Evolutionary conservation across 2,329 filamentous ascomycete species (phyloP).

Genomic region (Dryadomyces quercivorus): DNA sequence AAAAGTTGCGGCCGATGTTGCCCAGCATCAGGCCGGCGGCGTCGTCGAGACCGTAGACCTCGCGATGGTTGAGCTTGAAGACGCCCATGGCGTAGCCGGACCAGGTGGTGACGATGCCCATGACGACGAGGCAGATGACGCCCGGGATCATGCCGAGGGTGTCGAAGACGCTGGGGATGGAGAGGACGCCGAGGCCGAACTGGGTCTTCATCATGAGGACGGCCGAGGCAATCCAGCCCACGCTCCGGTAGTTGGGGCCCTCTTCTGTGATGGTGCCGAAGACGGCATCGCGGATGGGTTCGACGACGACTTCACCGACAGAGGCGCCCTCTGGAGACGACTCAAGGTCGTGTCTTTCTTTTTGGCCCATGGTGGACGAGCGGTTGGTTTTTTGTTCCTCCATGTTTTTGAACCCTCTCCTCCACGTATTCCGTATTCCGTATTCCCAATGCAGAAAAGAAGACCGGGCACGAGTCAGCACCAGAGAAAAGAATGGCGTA

Average conservation of each 20-base stretch:
- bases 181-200: conserved; percentile 49
- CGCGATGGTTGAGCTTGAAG: conserved; percentile 22
- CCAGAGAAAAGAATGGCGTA: too few species aligned
- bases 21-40: not conserved
- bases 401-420: too few species aligned
- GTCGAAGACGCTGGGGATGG: conserved; percentile 49
- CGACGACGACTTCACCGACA: not conserved
- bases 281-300: not conserved
- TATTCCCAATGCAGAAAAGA: too few species aligned
- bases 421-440: too few species aligned
- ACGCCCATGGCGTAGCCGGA: conserved; percentile 26
- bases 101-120: conserved; percentile 26
- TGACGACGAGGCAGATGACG: conserved; percentile 67
- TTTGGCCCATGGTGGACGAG: not conserved
- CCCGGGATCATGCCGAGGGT: conserved; percentile 72
- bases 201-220: conserved; percentile 32
- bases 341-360: not conserved
- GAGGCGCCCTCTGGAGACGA: not conserved
- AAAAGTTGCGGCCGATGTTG: not conserved
- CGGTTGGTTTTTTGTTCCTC: not conserved
- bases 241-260: conserved; percentile 3
- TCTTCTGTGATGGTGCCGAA: conserved; percentile 1
- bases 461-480: too few species aligned
- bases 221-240: conserved; percentile 30
- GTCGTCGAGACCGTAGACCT: conserved; percentile 2